These are phyloP conservation scores for Knufia fluminis DNA, from an alignment of 2,329 filamentous ascomycete genomes.

Conservation along the genomic window DNA sequence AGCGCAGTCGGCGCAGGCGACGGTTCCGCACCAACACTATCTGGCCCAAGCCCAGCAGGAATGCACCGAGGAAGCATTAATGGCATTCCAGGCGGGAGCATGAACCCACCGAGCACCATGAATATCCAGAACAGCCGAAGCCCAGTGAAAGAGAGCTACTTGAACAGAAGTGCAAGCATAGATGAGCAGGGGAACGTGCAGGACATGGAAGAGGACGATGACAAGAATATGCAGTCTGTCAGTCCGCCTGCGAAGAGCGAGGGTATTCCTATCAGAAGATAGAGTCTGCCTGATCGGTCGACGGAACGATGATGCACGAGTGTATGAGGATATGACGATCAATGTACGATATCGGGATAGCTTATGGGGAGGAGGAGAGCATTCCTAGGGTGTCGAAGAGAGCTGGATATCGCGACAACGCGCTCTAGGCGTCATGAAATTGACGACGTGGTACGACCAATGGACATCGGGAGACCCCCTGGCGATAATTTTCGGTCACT, in stretches of 20 bases:
- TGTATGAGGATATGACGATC: neutral
- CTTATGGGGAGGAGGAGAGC: slow-evolving; percentile 1
- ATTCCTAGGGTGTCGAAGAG: neutral
- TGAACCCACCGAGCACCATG: slow-evolving; percentile 10
- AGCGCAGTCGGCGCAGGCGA: slow-evolving; percentile 22
- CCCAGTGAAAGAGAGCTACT: slow-evolving; percentile 84
- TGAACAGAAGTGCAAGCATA: slow-evolving; percentile 71
- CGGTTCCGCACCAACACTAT: neutral
- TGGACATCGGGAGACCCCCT: no score
- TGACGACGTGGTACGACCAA: no score
- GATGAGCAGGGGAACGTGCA: slow-evolving; percentile 46
- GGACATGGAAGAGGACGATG: slow-evolving; percentile 36
- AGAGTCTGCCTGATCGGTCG: slow-evolving; percentile 17
- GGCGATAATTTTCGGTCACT: no score
- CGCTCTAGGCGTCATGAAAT: no score
- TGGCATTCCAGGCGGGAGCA: slow-evolving; percentile 29
- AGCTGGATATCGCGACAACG: neutral
- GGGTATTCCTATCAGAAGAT: slow-evolving; percentile 58
- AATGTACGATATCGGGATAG: neutral
- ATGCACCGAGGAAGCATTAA: slow-evolving; percentile 38
- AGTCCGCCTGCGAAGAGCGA: slow-evolving; percentile 40
- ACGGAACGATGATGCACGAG: neutral
- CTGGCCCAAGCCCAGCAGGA: slow-evolving; percentile 14
- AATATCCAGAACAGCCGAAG: slow-evolving; percentile 53
- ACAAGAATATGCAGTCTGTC: slow-evolving; percentile 26